Evolutionary conservation across 2,329 filamentous ascomycete species (phyloP), one percentile per base, ranked within the genome.

Genomic region (Xylaria sp.): DNA sequence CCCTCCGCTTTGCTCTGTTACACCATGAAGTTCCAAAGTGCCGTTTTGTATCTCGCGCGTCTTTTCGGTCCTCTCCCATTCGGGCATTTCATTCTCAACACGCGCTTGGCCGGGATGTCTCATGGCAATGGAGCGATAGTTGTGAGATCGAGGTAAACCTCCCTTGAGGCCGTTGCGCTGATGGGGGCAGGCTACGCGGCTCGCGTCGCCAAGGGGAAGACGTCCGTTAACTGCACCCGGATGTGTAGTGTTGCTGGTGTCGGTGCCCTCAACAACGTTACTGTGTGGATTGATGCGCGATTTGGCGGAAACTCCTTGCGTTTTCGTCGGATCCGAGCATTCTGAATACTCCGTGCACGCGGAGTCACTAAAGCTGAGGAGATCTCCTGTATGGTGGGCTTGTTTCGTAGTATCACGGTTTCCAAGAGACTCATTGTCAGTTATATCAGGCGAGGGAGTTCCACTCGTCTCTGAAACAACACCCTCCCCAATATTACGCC

Each of bases 21-120:
- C 27, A 19, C 58, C 49, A 17, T 35, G 49, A 11, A 10, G 11
- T 31, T 46, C 51, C 4, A 19, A 15, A 9, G 31, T 31, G n/a
- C 38, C 53, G 25, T 51, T 40, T 8, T 35, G 21, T 9, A 25
- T 37, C 3, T 54, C 58, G 15, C 56, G 47, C 3, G 46, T 40
- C 8, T 46, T 35, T 47, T 58, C 63, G 3, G 58, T 23, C 13
- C 52, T 29, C 53, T 69, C 66, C 69, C 68, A 70, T 46, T 71
- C 68, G 2, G 64, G 61, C 15, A 47, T 59, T 17, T 68, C 57
- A 23, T 60, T 58, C 3, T 10, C 35, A 2, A 10, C n/a, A 35
- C 35, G 31, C 17, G 9, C 15, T 11, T 21, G n/a, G 21, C 33
- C 19, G 15, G 43, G 29, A 25, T 37, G 49, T 41, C 27, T 47